These are phyloP conservation scores for Yarrowia yakushimensis DNA, from an alignment of 805 yeast genomes.

Conservation along the genomic window DNA sequence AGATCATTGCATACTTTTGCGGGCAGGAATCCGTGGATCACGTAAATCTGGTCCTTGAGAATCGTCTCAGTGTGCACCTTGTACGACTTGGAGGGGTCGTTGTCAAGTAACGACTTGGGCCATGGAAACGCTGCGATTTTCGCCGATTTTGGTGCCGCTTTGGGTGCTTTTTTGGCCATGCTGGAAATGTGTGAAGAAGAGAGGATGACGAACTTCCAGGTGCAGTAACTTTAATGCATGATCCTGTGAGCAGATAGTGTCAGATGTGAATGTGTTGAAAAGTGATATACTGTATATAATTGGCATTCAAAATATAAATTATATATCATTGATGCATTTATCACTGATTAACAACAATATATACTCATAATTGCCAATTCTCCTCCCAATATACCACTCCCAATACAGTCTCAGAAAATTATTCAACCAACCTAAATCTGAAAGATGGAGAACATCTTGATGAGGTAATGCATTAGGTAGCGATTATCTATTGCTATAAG, in stretches of 20 bases:
- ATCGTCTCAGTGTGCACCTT: neutral
- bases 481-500: too few relatives aligned
- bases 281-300: too few relatives aligned
- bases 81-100: conserved; percentile 13
- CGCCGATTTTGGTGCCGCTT: neutral
- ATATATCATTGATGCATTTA: too few relatives aligned
- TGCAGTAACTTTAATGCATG: neutral
- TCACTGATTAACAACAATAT: too few relatives aligned
- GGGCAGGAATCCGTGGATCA: conserved; percentile 26
- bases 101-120: conserved; percentile 7
- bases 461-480: too few relatives aligned
- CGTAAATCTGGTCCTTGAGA: conserved; percentile 28
- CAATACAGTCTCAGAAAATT: too few relatives aligned
- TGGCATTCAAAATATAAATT: too few relatives aligned
- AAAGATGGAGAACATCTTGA: too few relatives aligned
- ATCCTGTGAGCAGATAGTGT: neutral
- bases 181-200: neutral
- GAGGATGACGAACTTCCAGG: neutral
- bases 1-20: conserved; percentile 28
- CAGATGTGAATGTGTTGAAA: too few relatives aligned
- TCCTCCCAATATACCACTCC: too few relatives aligned
- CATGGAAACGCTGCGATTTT: neutral
- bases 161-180: neutral
- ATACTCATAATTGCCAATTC: too few relatives aligned
- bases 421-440: too few relatives aligned